phyloP scores from a whole-genome alignment of 768 basidiomycete species.

The Agaricus blazei region DNA sequence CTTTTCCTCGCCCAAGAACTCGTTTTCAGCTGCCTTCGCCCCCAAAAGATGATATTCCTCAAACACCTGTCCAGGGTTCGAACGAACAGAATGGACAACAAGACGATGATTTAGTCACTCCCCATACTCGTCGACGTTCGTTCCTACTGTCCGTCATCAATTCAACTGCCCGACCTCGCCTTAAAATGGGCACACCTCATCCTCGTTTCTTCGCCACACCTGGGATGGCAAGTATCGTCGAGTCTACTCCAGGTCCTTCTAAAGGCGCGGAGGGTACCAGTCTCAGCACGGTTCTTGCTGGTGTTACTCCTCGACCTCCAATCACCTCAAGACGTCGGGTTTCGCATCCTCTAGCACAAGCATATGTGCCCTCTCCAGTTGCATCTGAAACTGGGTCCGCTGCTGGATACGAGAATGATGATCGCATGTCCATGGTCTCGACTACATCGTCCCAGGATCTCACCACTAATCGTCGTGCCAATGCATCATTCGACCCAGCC shows the following conservation, averaged over 20 bases:
- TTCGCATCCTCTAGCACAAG: constrained; percentile 67
- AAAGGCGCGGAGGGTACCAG: constrained; percentile 18
- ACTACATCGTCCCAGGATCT: constrained; percentile 87
- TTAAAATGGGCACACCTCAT: constrained; percentile 62
- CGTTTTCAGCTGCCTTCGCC: constrained; percentile 52
- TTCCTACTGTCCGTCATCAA: constrained; percentile 84
- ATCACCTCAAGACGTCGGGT: constrained; percentile 31
- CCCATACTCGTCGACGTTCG: constrained; percentile 67
- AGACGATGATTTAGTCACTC: constrained; percentile 54
- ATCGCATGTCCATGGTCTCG: constrained; percentile 69
- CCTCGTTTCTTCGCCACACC: constrained; percentile 33
- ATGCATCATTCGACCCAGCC: constrained; percentile 85
- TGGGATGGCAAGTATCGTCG: constrained; percentile 20
- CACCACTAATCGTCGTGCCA: constrained; percentile 72
- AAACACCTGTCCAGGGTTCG: constrained; percentile 30
- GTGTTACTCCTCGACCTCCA: constrained; percentile 59
- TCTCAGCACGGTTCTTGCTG: constrained; percentile 52
- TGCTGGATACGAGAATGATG: constrained; percentile 40
- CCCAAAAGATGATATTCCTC: constrained; percentile 32
- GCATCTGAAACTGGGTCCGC: constrained; percentile 31
- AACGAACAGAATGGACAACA: constrained; percentile 15
- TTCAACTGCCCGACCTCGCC: constrained; percentile 70
- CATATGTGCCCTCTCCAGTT: constrained; percentile 31
- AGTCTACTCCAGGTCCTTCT: constrained; percentile 28
- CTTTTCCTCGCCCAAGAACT: constrained; percentile 55